Conservation (phyloP, 345 rosid species). For the Arabis hirsuta region DNA sequence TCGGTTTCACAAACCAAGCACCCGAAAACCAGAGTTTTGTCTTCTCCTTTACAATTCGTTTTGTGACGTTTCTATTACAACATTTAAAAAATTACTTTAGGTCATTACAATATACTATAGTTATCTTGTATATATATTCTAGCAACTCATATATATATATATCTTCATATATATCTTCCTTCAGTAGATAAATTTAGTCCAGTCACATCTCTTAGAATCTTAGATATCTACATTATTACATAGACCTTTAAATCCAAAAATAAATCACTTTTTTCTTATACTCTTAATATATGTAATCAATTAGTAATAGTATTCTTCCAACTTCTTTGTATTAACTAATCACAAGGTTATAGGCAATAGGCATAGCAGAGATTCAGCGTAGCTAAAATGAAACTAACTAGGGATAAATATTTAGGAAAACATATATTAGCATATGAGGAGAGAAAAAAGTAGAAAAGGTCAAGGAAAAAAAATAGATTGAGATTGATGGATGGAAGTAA, state of each 20-base stretch:
- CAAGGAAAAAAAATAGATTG: conserved; percentile 7
- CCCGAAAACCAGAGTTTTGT: conserved; percentile 41
- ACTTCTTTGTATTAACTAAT: background rate
- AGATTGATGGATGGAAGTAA: conserved; percentile 43
- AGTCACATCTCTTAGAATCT: background rate
- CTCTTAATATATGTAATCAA: background rate
- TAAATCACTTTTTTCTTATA: background rate
- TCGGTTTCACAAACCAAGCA: conserved; percentile 32
- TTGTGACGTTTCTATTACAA: background rate
- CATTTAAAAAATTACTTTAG: background rate
- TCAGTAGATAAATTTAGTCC: background rate
- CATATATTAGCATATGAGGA: too few relatives aligned
- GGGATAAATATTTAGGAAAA: background rate
- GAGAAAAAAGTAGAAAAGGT: too few relatives aligned
- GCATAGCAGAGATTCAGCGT: background rate
- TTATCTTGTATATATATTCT: background rate
- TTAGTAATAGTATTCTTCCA: background rate
- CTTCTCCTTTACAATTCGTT: conserved; percentile 21
- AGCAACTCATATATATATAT: background rate
- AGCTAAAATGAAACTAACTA: conserved; percentile 1
- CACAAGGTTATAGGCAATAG: background rate
- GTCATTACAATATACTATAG: background rate
- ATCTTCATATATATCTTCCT: background rate
- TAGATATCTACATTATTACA: background rate
- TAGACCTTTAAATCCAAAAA: background rate